Conservation (phyloP, 108 stramenopile species). For the Cyclotella baltica region DNA sequence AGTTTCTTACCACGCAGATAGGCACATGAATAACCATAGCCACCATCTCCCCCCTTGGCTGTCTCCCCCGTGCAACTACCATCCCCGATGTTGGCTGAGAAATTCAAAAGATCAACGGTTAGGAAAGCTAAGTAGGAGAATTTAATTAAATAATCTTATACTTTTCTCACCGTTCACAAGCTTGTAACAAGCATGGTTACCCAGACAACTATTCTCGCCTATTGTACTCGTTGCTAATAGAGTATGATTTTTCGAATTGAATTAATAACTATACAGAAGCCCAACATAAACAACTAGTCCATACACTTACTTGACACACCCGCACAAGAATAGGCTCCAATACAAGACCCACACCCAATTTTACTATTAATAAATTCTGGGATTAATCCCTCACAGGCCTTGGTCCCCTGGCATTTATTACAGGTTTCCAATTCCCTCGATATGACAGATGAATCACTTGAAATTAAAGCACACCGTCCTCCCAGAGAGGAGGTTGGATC, state of each 20-base stretch:
- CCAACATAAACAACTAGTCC: too few relatives aligned
- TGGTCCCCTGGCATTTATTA: neutral
- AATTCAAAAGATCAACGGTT: neutral
- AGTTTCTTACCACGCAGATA: conserved; percentile 8
- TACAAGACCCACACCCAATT: neutral
- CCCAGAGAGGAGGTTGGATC: too few relatives aligned
- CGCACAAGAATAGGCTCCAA: neutral
- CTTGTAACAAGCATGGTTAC: too few relatives aligned
- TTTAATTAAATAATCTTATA: too few relatives aligned
- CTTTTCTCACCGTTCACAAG: too few relatives aligned
- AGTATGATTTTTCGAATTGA: too few relatives aligned
- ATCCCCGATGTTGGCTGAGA: neutral
- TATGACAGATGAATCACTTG: too few relatives aligned
- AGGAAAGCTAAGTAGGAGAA: too few relatives aligned
- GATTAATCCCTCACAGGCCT: neutral
- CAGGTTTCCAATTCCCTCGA: neutral
- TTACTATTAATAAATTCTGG: neutral
- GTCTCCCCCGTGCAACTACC: conserved; percentile 4
- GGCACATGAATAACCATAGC: neutral
- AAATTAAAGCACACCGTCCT: neutral
- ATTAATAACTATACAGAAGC: neutral
- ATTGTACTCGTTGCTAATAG: too few relatives aligned
- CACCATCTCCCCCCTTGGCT: neutral
- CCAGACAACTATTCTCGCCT: too few relatives aligned
- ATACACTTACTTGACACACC: neutral